Conservation (phyloP, 192 early-diverging fungal species). For the Backusella sp. region DNA sequence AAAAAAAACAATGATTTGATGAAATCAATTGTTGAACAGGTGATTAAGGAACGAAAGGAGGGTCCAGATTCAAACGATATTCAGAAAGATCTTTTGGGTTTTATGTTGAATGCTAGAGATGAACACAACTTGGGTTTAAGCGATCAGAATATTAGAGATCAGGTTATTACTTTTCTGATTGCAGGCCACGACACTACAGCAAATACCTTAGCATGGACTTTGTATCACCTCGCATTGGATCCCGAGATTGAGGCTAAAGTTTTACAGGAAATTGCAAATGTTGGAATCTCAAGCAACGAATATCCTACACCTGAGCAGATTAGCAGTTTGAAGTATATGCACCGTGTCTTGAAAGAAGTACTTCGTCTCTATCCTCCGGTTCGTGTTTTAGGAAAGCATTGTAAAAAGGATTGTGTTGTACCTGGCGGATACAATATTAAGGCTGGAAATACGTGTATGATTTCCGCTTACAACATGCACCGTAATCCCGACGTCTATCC, state of each 20-base stretch:
- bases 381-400: conserved; percentile 37
- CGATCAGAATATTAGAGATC: conserved; percentile 57
- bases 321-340: conserved; percentile 43
- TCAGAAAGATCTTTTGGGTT: conserved; percentile 50
- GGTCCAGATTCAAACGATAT: conserved; percentile 29
- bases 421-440: conserved; percentile 43
- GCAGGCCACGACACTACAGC: conserved; percentile 55
- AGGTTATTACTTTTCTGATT: conserved; percentile 63
- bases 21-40: conserved; percentile 46
- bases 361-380: conserved; percentile 54
- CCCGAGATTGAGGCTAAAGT: conserved; percentile 42
- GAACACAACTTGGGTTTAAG: conserved; percentile 32
- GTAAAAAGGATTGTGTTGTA: conserved; percentile 42
- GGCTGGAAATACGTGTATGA: conserved; percentile 17
- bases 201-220: conserved; percentile 50
- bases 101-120: conserved; percentile 54
- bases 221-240: conserved; percentile 45
- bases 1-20: conserved; percentile 40
- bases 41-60: conserved; percentile 46
- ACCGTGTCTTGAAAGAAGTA: conserved; percentile 57
- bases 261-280: conserved; percentile 49
- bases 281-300: conserved; percentile 31
- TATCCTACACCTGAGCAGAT: conserved; percentile 40
- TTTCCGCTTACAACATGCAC: conserved; percentile 43
- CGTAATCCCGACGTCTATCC: conserved; percentile 42